phyloP scores from a whole-genome alignment of 257 asterid species.

The Scutellaria galericulata region DNA sequence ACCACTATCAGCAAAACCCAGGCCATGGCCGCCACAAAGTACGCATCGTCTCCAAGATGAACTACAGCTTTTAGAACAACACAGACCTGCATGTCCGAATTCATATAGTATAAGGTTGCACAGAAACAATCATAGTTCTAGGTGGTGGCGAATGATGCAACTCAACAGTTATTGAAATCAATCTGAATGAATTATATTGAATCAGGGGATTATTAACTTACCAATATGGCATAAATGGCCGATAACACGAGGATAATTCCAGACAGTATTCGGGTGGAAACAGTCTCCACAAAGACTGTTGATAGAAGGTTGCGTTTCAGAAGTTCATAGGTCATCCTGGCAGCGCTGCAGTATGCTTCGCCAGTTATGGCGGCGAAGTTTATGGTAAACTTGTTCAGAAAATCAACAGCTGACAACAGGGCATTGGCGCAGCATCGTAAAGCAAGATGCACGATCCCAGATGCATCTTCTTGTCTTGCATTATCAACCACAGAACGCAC shows the following conservation, averaged over 20 bases:
- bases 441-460: conserved; percentile 78
- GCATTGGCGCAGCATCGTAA: conserved; percentile 77
- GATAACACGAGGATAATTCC: conserved; percentile 85
- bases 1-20: conserved; percentile 76
- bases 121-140: background rate
- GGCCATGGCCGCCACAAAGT: conserved; percentile 70
- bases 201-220: conserved; percentile 37
- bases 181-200: background rate
- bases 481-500: conserved; percentile 88
- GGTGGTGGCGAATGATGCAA: background rate
- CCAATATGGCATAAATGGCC: conserved; percentile 85
- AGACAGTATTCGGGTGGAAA: conserved; percentile 83
- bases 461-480: conserved; percentile 77
- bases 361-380: conserved; percentile 96
- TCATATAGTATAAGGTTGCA: background rate
- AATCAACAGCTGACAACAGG: conserved; percentile 74
- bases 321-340: conserved; percentile 91
- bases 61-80: conserved; percentile 56
- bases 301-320: conserved; percentile 95
- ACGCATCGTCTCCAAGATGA: conserved; percentile 75
- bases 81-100: conserved; percentile 59
- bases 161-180: background rate
- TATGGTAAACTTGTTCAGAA: conserved; percentile 89
- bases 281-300: conserved; percentile 85
- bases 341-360: conserved; percentile 88